Conservation (phyloP, 805 yeast genomes). For the Saccharomycopsis fermentans region DNA sequence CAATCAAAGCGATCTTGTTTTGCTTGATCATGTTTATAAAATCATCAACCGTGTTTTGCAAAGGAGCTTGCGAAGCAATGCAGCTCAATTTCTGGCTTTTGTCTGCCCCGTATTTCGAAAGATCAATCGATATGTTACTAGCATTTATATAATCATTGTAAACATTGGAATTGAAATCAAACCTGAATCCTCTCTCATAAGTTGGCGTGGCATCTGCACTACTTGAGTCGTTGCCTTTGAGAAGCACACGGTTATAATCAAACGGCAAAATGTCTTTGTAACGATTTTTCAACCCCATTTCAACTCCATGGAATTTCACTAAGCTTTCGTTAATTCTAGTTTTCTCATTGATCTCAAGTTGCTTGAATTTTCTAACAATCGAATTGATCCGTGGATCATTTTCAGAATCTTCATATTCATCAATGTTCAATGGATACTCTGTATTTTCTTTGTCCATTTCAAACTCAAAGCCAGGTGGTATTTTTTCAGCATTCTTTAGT, state of each 20-base stretch:
- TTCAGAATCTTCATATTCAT: not conserved
- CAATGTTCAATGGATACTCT: not conserved
- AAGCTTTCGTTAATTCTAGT: constrained; percentile 39
- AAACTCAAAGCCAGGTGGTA: not conserved
- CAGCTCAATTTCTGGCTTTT: constrained; percentile 24
- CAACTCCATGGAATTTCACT: constrained; percentile 44
- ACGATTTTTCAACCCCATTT: constrained; percentile 70
- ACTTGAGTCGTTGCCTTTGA: constrained; percentile 25
- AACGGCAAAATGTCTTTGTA: constrained; percentile 84
- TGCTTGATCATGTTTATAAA: constrained; percentile 74
- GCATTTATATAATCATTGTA: constrained; percentile 75
- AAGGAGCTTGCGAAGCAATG: constrained; percentile 90
- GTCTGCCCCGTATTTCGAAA: constrained; percentile 22
- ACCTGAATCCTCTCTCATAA: not conserved
- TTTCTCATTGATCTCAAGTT: constrained; percentile 61
- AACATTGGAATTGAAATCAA: constrained; percentile 4
- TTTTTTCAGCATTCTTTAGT: constrained; percentile 12
- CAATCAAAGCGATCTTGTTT: constrained; percentile 51
- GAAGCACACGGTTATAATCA: constrained; percentile 72
- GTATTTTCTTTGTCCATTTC: not conserved
- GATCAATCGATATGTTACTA: constrained; percentile 41
- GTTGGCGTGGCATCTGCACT: not conserved
- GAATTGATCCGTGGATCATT: not conserved
- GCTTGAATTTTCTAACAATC: constrained; percentile 43
- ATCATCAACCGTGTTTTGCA: constrained; percentile 61